Evolutionary conservation across 805 yeast genomes (phyloP), one percentile per base, ranked within the genome.

Genomic region (Pichia phayaonensis): DNA sequence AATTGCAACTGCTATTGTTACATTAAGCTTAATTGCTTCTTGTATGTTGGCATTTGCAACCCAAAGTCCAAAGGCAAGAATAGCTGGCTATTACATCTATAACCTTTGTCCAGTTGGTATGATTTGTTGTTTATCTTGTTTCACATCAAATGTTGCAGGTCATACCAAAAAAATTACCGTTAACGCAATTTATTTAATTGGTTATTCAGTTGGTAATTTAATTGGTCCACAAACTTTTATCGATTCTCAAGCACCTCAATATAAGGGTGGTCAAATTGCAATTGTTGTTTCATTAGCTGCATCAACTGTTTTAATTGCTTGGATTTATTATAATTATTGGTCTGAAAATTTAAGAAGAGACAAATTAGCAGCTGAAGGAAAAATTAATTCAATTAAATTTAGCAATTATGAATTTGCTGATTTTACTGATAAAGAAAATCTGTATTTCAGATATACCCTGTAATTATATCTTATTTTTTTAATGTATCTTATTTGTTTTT

Each of bases 201-300:
- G 38, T 34, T 34, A 34, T 34, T 34, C 34, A 29, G 34, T 29
- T 13, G 90, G 5, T 87, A 83, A 34, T 34, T 34, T 34, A n/a
- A 34, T 34, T 8, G 38, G 38, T 15, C 38, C 38, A 2, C 38
- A 34, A 63, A 73, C 84, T 23, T 85, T 84, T 69, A 72, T 69
- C 50, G 64, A 73, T 0, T 58, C 67, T 20, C 73, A 82, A 50
- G 80, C 78, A n/a, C 89, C 89, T 11, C 61, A 63, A 40, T 85
- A 83, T 57, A 66, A 60, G 13, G 75, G 77, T 34, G 84, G 82
- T 4, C 78, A 79, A 55, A 64, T 62, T 40, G 61, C 69, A 44
- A 69, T 72, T 55, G 74, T 70, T 42, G 70, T 60, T n/a, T 66
- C 68, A 54, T 22, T 29, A 15, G 38, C 38, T 34, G 38, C 11